Evolutionary conservation across 2,329 filamentous ascomycete species (phyloP), one percentile per base, ranked within the genome.

Genomic region (Aureobasidium melanogenum): DNA sequence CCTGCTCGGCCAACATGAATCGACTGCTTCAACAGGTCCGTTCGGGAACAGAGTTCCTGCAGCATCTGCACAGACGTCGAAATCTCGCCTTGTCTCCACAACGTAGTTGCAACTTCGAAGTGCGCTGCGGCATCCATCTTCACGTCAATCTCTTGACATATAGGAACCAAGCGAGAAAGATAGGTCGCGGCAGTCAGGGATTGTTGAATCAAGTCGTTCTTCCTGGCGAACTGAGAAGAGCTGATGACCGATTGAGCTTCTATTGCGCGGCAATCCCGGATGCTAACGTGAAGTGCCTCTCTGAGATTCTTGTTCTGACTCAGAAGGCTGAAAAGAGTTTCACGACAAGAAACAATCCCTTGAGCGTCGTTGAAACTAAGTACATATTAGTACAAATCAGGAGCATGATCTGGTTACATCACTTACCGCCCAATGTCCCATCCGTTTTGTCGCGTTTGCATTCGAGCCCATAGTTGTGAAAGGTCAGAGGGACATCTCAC

Each of bases 51-150:
- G 12, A 97, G 81, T 46, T 84, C 82, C 68, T 93, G 88, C 22
- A 97, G 83, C 82, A 97, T 92, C 39, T 87, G 83, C 63, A 99
- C 96, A 0, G 94, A 96, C 0, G 89, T 85, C 22, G 87, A 84
- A 78, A 90, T 89, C 73, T 99, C 93, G 14, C 91, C 91, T 70
- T 96, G 88, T 64, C 95, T 91, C 93, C 94, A 99, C 0, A 99
- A 78, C 7, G 95, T 91, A 68, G 88, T 91, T 12, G 95, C 92
- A 8, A 89, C 84, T 72, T 97, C 94, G 59, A 93, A 83, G 65
- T 87, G 85, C 41, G 91, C 84, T 14, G 86, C 86, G 14, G 86
- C 88, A 69, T 91, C 88, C 47, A 97, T 84, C 62, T 86, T 83
- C 2, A 97, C 75, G 0, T 88, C 89, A n/a, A 90, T 74, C 0